A percentile compares a stretch with the other conserved stretches of the same genome.
Conservation (phyloP, 768 basidiomycete genomes). For the Phlegmacium glaucopus region DNA sequence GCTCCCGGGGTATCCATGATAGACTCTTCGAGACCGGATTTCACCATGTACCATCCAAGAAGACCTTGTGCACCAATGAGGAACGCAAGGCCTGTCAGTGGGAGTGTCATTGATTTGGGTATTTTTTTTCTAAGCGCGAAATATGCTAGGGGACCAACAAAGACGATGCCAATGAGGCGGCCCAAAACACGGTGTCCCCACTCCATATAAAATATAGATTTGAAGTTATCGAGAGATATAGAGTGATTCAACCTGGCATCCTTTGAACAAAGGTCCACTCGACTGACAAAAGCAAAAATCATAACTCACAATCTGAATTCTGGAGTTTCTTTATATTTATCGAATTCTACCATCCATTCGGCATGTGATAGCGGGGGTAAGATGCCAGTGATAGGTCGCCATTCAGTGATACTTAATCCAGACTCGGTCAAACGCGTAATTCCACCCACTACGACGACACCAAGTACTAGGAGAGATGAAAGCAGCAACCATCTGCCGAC, state of each 20-base stretch:
- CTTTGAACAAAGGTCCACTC: neutral
- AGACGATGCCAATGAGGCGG: conserved; percentile 77
- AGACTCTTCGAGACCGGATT: conserved; percentile 87
- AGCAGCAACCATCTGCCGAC: conserved; percentile 84
- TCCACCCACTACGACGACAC: conserved; percentile 93
- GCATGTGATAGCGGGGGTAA: conserved; percentile 73
- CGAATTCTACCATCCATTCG: conserved; percentile 87
- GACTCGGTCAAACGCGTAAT: conserved; percentile 97
- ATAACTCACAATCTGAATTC: conserved; percentile 86
- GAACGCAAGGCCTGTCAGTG: conserved; percentile 67
- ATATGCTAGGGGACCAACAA: conserved; percentile 82
- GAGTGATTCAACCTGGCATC: conserved; percentile 75
- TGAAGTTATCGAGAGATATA: conserved; percentile 88
- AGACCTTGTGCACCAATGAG: conserved; percentile 90
- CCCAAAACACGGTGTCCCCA: conserved; percentile 95
- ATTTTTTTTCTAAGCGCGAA: conserved; percentile 73
- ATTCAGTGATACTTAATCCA: conserved; percentile 97
- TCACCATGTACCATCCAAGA: conserved; percentile 99
- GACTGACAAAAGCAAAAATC: neutral
- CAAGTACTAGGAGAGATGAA: conserved; percentile 84
- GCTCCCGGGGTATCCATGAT: conserved; percentile 77
- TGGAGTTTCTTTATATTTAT: conserved; percentile 91
- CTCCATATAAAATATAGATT: conserved; percentile 97
- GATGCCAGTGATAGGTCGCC: conserved; percentile 89
- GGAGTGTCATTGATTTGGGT: conserved; percentile 54